Percentiles rank a stretch among this genome's conserved stretches.
These are phyloP conservation scores for Sisymbrium altissimum DNA, from an alignment of 345 rosid species.

Conservation along the genomic window DNA sequence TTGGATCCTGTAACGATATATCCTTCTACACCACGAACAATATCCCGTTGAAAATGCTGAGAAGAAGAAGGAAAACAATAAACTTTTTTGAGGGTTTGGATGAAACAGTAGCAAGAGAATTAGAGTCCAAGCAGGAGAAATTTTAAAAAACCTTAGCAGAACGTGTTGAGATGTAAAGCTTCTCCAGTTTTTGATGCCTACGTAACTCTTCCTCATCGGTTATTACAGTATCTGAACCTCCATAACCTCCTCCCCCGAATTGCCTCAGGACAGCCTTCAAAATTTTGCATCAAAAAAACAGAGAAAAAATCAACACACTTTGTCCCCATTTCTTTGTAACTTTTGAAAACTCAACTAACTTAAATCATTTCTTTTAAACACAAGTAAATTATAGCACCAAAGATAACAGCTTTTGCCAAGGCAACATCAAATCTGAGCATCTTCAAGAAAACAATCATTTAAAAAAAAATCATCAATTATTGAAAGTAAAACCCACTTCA, in stretches of 20 bases:
- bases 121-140: not conserved
- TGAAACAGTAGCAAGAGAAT: not conserved
- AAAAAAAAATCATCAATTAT: not conserved
- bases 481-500: not conserved
- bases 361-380: no score
- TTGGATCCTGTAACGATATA: constrained; percentile 78
- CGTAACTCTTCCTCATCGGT: constrained; percentile 74
- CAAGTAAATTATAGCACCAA: not conserved
- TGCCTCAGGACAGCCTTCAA: constrained; percentile 88
- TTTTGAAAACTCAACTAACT: no score
- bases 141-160: constrained; percentile 64
- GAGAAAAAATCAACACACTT: not conserved
- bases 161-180: constrained; percentile 89
- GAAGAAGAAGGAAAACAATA: constrained; percentile 7
- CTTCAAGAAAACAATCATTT: not conserved
- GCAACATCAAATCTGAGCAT: not conserved
- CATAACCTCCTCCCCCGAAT: constrained; percentile 88
- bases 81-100: not conserved
- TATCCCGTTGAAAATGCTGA: constrained; percentile 90
- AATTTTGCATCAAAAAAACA: not conserved
- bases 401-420: not conserved
- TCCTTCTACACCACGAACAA: constrained; percentile 94
- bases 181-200: constrained; percentile 86
- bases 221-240: constrained; percentile 62
- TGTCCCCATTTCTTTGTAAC: no score